Base-by-base conservation (phyloP, 208 protist species). In the Leishmania martiniquensis region DNA sequence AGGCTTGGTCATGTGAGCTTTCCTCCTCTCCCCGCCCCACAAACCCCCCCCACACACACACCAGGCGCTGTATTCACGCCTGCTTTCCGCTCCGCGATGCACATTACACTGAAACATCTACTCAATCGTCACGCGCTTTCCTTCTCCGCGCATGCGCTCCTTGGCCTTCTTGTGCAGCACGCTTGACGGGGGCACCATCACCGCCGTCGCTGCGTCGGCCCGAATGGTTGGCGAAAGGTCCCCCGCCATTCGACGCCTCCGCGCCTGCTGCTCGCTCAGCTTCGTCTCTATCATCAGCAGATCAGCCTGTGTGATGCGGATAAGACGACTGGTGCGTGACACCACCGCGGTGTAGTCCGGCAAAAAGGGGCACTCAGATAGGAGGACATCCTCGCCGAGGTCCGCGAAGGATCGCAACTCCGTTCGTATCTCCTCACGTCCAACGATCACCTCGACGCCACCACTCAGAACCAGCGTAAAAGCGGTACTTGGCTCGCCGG, bases 401-500 rank as follows among this genome's bases (percentile, higher is more conserved):
- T 80, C 51, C 0, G 86, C 86, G 73, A 96, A 96, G 66, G 90
- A 91, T n/a, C 86, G 83, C 60, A 92, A 73, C 81, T 93, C 89
- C 22, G 87, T 87, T 51, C 66, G 54, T 45, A 96, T 75, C 37
- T 59, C 73, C 17, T 88, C 90, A 12, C 42, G 34, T 6, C 78
- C 82, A 4, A 91, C 39, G 10, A 59, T 51, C n/a, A 95, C 57
- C 13, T 71, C 76, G 45, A 93, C 70, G 10, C 85, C 88, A 52
- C 92, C 92, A 72, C 90, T 89, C 20, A 96, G 80, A 10, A 96
- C n/a, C 22, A 95, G 75, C 32, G 90, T 96, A 71, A 93, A 95
- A 25, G 76, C 67, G 55, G 69, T 76, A 45, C 82, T 81, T 1
- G 76, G 72, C 54, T 84, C 54, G 1, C 87, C 88, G 9, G 77